A percentile compares a stretch with the other conserved stretches of the same genome.
These are phyloP conservation scores for Noccaea bulbosa DNA, from an alignment of 345 rosid species.

Conservation along the genomic window DNA sequence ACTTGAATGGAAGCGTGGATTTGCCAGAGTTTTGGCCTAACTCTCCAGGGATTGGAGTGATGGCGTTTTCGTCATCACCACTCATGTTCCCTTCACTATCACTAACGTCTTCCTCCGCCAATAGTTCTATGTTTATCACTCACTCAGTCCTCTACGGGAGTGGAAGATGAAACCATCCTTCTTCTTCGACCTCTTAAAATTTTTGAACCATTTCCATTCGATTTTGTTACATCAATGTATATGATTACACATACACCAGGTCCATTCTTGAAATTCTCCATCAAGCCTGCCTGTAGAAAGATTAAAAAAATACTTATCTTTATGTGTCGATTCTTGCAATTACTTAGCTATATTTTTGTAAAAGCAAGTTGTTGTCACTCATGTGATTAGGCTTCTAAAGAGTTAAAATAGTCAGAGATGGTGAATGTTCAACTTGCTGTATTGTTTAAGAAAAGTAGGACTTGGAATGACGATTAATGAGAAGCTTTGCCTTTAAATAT, in stretches of 20 bases:
- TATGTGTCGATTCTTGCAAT: not conserved
- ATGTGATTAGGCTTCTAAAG: not conserved
- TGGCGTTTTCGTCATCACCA: constrained; percentile 12
- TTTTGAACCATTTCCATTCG: not conserved
- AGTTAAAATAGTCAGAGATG: constrained; percentile 7
- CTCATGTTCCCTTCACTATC: constrained; percentile 35
- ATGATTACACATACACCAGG: not conserved
- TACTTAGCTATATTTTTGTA: constrained; percentile 6
- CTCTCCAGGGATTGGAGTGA: constrained; percentile 41
- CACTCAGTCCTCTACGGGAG: constrained; percentile 41
- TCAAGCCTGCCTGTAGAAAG: constrained; percentile 11
- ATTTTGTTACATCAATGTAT: constrained; percentile 13
- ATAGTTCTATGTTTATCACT: constrained; percentile 41
- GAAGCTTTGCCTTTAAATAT: constrained; percentile 18
- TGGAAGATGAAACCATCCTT: constrained; percentile 37
- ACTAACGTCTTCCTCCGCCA: constrained; percentile 26
- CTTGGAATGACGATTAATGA: not conserved
- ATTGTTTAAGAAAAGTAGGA: not conserved
- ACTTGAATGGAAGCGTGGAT: constrained; percentile 40
- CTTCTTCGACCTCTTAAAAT: not conserved
- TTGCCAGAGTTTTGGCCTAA: constrained; percentile 43
- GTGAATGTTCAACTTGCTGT: constrained; percentile 10
- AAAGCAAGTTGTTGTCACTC: constrained; percentile 12
- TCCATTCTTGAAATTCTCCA: constrained; percentile 21
- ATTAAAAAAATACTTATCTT: not conserved